These are phyloP conservation scores for Lophium mytilinum DNA, from an alignment of 495 filamentous ascomycete species.

Conservation along the genomic window DNA sequence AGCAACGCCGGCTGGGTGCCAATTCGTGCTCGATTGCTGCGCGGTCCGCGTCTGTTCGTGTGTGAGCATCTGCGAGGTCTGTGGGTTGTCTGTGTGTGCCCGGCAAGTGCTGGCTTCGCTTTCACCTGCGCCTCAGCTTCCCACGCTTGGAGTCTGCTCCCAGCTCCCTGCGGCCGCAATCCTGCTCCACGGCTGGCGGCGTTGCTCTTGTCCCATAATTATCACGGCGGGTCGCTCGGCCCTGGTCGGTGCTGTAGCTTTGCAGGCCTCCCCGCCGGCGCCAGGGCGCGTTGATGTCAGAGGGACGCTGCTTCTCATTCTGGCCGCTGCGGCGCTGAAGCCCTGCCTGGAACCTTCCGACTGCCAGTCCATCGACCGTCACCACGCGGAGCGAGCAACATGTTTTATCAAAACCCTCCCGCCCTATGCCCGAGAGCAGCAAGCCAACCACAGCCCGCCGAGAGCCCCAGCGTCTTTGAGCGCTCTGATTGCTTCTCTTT, in stretches of 20 bases:
- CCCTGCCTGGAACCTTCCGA: constrained; percentile 26
- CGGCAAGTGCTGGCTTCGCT: too few relatives aligned
- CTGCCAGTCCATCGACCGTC: constrained; percentile 16
- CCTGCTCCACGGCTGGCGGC: constrained; percentile 6
- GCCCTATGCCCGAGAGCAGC: constrained; percentile 16
- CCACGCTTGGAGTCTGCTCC: too few relatives aligned
- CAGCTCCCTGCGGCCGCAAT: not conserved
- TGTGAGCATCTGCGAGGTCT: too few relatives aligned
- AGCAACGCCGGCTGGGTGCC: too few relatives aligned
- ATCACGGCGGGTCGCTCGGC: constrained; percentile 6
- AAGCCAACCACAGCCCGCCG: constrained; percentile 8
- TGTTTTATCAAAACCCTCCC: constrained; percentile 27
- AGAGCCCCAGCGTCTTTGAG: constrained; percentile 5
- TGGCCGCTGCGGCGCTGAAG: constrained; percentile 16
- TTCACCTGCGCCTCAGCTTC: too few relatives aligned
- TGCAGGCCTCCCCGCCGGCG: constrained; percentile 3
- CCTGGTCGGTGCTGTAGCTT: not conserved
- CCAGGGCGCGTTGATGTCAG: constrained; percentile 19
- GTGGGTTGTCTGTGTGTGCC: too few relatives aligned
- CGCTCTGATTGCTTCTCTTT: constrained; percentile 1
- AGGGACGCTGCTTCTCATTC: constrained; percentile 22
- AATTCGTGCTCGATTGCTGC: too few relatives aligned
- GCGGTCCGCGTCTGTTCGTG: too few relatives aligned
- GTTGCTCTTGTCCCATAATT: constrained; percentile 18
- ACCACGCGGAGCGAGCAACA: constrained; percentile 17